Conservation (phyloP, 176 grass and related monocot genomes). For the Musa acuminata region DNA sequence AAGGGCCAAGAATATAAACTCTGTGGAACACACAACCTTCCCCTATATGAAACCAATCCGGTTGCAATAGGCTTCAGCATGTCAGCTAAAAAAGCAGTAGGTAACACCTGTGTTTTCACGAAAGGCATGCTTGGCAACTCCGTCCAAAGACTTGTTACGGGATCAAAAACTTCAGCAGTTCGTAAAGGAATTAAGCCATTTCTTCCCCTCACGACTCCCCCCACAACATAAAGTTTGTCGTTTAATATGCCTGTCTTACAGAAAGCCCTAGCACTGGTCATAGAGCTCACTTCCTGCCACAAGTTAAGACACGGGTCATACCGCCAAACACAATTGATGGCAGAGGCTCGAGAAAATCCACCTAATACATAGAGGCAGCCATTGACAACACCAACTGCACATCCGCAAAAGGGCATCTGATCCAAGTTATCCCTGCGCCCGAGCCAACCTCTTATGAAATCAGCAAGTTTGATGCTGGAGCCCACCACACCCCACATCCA, state of each 20-base stretch:
- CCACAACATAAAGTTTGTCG: constrained; percentile 77
- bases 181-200: constrained; percentile 49
- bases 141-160: constrained; percentile 44
- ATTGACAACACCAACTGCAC: constrained; percentile 30
- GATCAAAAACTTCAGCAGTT: constrained; percentile 74
- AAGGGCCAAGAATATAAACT: constrained; percentile 82
- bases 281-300: constrained; percentile 64
- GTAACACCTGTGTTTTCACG: constrained; percentile 40
- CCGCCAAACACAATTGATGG: constrained; percentile 47
- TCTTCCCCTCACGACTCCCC: constrained; percentile 48
- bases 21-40: constrained; percentile 72
- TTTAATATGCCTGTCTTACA: constrained; percentile 64
- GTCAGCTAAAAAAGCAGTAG: constrained; percentile 54
- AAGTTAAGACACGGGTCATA: constrained; percentile 65
- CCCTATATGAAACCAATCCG: constrained; percentile 56
- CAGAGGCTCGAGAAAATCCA: constrained; percentile 49
- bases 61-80: constrained; percentile 69
- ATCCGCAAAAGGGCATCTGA: constrained; percentile 49
- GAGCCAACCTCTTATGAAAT: constrained; percentile 57
- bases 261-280: constrained; percentile 56
- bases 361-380: constrained; percentile 77
- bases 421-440: constrained; percentile 38
- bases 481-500: constrained; percentile 66
- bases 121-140: constrained; percentile 64
- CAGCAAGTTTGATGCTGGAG: constrained; percentile 55